Evolutionary conservation across 164 flowering plant genomes (phyloP).

Genomic region (Vitis cinerea): DNA sequence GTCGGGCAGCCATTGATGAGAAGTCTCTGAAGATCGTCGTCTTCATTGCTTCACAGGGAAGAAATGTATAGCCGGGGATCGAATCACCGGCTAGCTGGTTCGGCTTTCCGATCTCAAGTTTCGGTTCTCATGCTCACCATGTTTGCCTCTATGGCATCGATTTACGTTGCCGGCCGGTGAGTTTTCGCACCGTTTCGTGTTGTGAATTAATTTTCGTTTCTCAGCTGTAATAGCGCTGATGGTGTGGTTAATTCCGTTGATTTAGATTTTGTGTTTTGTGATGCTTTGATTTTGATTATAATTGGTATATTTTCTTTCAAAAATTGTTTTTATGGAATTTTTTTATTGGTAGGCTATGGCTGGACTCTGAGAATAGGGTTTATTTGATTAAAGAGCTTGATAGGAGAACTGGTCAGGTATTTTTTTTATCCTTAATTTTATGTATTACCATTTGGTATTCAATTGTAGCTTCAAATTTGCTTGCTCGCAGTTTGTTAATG

Average conservation of each 20-base stretch:
- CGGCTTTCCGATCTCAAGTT: conserved; percentile 54
- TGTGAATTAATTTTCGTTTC: neutral
- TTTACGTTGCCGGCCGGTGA: conserved; percentile 91
- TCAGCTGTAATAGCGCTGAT: too few species aligned
- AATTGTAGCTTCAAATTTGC: neutral
- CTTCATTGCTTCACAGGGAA: too few species aligned
- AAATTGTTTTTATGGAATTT: neutral
- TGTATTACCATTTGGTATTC: too few species aligned
- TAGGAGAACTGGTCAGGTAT: conserved; percentile 69
- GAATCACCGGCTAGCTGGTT: conserved; percentile 41
- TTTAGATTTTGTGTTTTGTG: too few species aligned
- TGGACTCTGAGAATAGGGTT: conserved; percentile 83
- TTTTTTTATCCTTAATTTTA: neutral
- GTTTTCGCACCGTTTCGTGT: conserved; percentile 1
- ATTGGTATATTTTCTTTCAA: neutral
- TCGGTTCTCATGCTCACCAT: conserved; percentile 63
- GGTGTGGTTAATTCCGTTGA: too few species aligned
- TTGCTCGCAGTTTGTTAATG: neutral
- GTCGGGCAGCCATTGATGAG: too few species aligned
- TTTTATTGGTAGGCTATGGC: conserved; percentile 64
- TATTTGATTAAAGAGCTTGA: conserved; percentile 84
- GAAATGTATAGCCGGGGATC: conserved; percentile 69
- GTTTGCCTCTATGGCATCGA: conserved; percentile 78
- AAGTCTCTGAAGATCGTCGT: too few species aligned
- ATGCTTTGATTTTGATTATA: neutral